These are phyloP conservation scores for Theileria orientalis DNA, from an alignment of 169 alveolate genomes.

Conservation along the genomic window DNA sequence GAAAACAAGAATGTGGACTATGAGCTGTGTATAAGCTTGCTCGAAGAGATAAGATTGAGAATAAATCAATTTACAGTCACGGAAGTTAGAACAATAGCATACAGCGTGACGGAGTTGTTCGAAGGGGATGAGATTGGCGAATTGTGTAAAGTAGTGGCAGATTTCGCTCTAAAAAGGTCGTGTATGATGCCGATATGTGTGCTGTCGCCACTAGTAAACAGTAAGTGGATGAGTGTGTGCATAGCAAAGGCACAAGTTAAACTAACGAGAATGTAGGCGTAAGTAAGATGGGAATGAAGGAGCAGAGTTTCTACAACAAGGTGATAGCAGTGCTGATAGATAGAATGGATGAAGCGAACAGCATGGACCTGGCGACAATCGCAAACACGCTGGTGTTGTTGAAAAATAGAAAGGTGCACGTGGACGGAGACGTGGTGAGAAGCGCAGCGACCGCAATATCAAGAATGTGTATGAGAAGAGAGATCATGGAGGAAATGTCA, in stretches of 20 bases:
- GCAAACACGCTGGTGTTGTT: conserved; percentile 49
- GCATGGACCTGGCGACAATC: conserved; percentile 64
- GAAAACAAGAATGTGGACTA: conserved; percentile 26
- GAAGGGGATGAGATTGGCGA: conserved; percentile 9
- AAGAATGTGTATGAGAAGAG: not conserved
- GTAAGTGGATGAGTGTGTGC: conserved; percentile 32
- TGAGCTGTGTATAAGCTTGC: conserved; percentile 15
- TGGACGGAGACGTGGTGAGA: not conserved
- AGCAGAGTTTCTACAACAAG: conserved; percentile 19
- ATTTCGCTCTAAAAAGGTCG: conserved; percentile 41
- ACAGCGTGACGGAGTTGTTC: conserved; percentile 34
- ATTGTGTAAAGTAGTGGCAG: conserved; percentile 47
- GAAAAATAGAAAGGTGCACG: not conserved
- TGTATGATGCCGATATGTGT: conserved; percentile 50
- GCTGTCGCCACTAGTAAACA: conserved; percentile 53
- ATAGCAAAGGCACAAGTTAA: too few species aligned
- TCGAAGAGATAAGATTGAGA: conserved; percentile 8
- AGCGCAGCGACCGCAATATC: conserved; percentile 23
- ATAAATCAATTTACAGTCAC: conserved; percentile 49
- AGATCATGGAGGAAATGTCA: conserved; percentile 36
- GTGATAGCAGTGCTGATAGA: conserved; percentile 17
- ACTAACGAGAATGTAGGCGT: conserved; percentile 18
- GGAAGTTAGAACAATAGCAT: conserved; percentile 63
- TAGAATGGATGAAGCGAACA: conserved; percentile 58
- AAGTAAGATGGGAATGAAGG: conserved; percentile 30